Evolutionary conservation across 2,329 filamentous ascomycete genomes (phyloP), one percentile per base, ranked within the genome.

Genomic region (Acephala macrosclerotiorum): DNA sequence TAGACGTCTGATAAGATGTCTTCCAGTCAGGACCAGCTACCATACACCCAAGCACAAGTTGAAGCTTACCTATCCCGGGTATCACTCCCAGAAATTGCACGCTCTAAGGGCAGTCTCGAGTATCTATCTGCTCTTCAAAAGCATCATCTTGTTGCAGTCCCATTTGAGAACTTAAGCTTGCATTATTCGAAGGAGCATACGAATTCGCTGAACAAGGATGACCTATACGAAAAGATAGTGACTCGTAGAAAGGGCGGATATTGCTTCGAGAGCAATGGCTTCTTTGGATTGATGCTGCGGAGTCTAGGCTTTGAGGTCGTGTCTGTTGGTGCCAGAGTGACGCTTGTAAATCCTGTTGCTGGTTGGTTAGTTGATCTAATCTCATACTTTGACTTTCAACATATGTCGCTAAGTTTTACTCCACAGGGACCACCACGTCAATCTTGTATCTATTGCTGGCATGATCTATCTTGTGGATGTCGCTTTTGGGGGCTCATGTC

Each of bases 221-320:
- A 49, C 20, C 20, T 49, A 14, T 49, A 20, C n/a, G 45, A 49
- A n/a, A 49, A 49, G n/a, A 49, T 49, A 25, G 45, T 49, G 20
- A 49, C 12, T 49, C 45, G 45, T 6, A 49, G 11, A n/a, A 49
- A 49, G 51, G 87, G 87, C 47, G 86, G 86, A 0, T 89, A 88
- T 73, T 89, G 85, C 75, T 85, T 89, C 80, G 85, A 88, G 72
- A 79, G 80, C 36, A 83, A 80, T 63, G 78, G 85, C 55, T 79
- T 88, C 29, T 85, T 87, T 71, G 80, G 81, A 63, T 78, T 84
- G 65, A 74, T 86, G 11, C 78, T 87, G 2, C 76, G 80, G 18
- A 81, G 77, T 5, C 70, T 87, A 22, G 84, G 84, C 1, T 87
- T 84, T 65, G 75, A 78, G 25, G 80, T 85, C 1, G 87, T 87